phyloP scores from a whole-genome alignment of 2,329 filamentous ascomycete genomes.

The Curvularia sp. region DNA sequence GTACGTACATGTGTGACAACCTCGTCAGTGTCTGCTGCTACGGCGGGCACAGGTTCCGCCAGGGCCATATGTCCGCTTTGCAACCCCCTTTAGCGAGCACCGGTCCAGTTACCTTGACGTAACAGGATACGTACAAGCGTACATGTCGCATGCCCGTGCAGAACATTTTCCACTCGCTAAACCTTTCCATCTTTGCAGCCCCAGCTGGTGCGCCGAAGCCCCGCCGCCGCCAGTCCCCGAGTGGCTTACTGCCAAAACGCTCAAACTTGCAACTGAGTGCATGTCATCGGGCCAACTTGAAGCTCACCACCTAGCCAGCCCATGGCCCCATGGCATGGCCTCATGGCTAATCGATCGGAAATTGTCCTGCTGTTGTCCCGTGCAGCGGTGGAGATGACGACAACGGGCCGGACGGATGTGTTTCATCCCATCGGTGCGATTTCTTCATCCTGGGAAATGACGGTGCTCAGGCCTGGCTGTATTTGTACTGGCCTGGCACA shows the following conservation, averaged over 20 bases:
- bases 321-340: not conserved
- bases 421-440: slow-evolving; percentile 15
- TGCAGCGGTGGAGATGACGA: slow-evolving; percentile 8
- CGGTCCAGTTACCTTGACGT: slow-evolving; percentile 23
- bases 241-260: slow-evolving; percentile 14
- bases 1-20: not conserved
- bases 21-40: slow-evolving; percentile 13
- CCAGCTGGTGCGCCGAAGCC: slow-evolving; percentile 24
- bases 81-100: slow-evolving; percentile 12
- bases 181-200: slow-evolving; percentile 15
- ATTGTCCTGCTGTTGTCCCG: slow-evolving; percentile 5
- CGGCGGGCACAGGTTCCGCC: slow-evolving; percentile 10
- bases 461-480: slow-evolving; percentile 25
- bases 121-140: slow-evolving; percentile 19
- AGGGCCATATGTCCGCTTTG: slow-evolving; percentile 8
- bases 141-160: slow-evolving; percentile 13
- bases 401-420: slow-evolving; percentile 10
- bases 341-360: slow-evolving; percentile 14
- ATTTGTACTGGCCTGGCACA: slow-evolving; percentile 32
- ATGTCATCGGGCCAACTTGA: slow-evolving; percentile 14
- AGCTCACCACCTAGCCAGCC: not conserved
- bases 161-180: slow-evolving; percentile 17
- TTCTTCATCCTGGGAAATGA: slow-evolving; percentile 4
- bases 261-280: slow-evolving; percentile 5
- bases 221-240: slow-evolving; percentile 16